A percentile compares a stretch with the other conserved stretches of the same genome.
phyloP scores from a whole-genome alignment of 257 asterid genomes.

The Perilla frutescens region DNA sequence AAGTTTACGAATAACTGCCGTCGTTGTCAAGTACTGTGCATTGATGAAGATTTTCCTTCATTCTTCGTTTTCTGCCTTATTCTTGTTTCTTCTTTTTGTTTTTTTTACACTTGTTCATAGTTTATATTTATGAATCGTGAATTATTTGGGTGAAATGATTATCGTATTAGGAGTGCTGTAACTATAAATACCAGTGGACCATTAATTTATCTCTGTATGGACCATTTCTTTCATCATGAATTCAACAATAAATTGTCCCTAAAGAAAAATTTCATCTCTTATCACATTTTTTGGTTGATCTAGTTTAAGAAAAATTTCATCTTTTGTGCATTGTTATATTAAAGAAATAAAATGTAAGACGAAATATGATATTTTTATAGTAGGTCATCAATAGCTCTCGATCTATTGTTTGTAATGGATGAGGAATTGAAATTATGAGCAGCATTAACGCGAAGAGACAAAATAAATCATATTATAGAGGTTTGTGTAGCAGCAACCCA shows the following conservation, averaged over 20 bases:
- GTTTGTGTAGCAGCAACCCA: constrained; percentile 34
- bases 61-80: constrained; percentile 12
- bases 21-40: constrained; percentile 23
- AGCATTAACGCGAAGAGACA: constrained; percentile 40
- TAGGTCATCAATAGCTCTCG: no score
- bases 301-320: no score
- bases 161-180: constrained; percentile 35
- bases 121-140: background rate
- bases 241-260: constrained; percentile 32
- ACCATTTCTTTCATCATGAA: constrained; percentile 35
- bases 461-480: constrained; percentile 24
- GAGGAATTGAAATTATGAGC: constrained; percentile 29
- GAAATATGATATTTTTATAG: no score
- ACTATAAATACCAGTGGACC: constrained; percentile 34
- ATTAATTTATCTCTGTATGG: constrained; percentile 31
- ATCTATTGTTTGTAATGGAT: no score
- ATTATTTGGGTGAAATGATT: constrained; percentile 36
- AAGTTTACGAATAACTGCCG: constrained; percentile 28
- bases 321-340: no score
- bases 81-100: background rate
- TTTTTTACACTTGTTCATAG: background rate
- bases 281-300: no score
- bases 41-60: constrained; percentile 33
- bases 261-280: no score
- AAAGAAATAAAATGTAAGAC: no score